Conservation (phyloP, 2,329 filamentous ascomycete genomes). For the Aspergillus felis region DNA sequence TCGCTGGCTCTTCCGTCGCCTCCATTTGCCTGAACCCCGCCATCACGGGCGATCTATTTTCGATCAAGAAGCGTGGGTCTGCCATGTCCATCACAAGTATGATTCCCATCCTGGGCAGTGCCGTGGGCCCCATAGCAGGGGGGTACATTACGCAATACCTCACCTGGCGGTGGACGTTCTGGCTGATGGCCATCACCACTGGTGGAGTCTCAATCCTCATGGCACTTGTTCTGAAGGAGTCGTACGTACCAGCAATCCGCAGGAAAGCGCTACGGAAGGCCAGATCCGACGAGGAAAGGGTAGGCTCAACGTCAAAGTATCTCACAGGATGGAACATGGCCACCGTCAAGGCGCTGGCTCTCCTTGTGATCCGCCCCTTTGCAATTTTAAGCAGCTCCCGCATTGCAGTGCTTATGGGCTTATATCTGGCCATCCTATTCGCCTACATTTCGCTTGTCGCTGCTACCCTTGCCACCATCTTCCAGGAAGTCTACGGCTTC, state of each 20-base stretch:
- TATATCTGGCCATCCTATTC: constrained; percentile 4
- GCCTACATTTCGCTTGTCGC: constrained; percentile 3
- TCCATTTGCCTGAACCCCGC: constrained; percentile 2
- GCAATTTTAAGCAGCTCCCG: constrained; percentile 1
- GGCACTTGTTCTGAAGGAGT: constrained; percentile 1
- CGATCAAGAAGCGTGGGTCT: neutral
- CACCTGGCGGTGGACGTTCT: constrained; percentile 4
- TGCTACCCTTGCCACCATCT: constrained; percentile 1
- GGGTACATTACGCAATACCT: constrained; percentile 4
- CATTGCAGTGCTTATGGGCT: constrained; percentile 5
- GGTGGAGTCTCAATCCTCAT: neutral
- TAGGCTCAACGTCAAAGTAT: neutral
- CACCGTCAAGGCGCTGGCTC: neutral
- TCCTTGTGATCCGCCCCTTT: constrained; percentile 5
- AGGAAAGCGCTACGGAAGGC: neutral
- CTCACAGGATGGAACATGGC: constrained; percentile 1
- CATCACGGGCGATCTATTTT: constrained; percentile 3
- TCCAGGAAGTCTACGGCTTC: constrained; percentile 3
- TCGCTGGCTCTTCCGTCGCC: constrained; percentile 1
- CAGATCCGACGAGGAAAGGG: neutral
- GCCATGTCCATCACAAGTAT: constrained; percentile 3
- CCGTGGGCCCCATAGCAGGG: constrained; percentile 1
- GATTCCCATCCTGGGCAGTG: constrained; percentile 1
- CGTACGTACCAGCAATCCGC: constrained; percentile 1
- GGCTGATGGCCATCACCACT: constrained; percentile 3